Percentiles rank a stretch among this genome's conserved stretches.
Evolutionary conservation across 2,329 filamentous ascomycete genomes (phyloP).

Genomic region (Phialophora tarda): DNA sequence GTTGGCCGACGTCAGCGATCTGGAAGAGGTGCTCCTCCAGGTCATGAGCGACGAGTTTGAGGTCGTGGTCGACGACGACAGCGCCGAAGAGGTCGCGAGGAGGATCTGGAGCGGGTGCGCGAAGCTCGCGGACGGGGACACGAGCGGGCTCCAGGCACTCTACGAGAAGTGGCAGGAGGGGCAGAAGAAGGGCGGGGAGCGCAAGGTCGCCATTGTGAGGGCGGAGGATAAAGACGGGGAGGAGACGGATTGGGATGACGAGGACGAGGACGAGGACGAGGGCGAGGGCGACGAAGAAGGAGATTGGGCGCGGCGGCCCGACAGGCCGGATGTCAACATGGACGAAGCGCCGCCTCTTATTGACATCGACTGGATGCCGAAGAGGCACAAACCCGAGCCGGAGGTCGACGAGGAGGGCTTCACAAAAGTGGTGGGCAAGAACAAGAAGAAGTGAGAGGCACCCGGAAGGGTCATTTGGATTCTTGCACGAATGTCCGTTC

Average conservation of each 20-base stretch:
- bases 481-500: neutral
- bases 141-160: conserved; percentile 63
- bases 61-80: conserved; percentile 88
- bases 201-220: conserved; percentile 30
- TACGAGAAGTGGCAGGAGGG: conserved; percentile 54
- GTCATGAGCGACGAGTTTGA: conserved; percentile 97
- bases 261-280: conserved; percentile 57
- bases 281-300: conserved; percentile 61
- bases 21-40: conserved; percentile 84
- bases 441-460: conserved; percentile 54
- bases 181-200: conserved; percentile 48
- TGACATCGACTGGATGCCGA: conserved; percentile 50
- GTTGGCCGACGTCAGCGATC: conserved; percentile 73
- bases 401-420: conserved; percentile 84
- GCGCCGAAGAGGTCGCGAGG: conserved; percentile 72
- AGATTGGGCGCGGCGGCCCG: conserved; percentile 60
- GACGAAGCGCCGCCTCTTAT: conserved; percentile 70
- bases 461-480: neutral
- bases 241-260: conserved; percentile 63
- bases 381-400: conserved; percentile 58
- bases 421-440: conserved; percentile 74
- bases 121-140: conserved; percentile 55
- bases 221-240: conserved; percentile 56
- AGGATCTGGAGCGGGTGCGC: conserved; percentile 71
- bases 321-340: conserved; percentile 63